Base-by-base conservation (phyloP, 805 yeast species). In the Monosporozyma aerobia region DNA sequence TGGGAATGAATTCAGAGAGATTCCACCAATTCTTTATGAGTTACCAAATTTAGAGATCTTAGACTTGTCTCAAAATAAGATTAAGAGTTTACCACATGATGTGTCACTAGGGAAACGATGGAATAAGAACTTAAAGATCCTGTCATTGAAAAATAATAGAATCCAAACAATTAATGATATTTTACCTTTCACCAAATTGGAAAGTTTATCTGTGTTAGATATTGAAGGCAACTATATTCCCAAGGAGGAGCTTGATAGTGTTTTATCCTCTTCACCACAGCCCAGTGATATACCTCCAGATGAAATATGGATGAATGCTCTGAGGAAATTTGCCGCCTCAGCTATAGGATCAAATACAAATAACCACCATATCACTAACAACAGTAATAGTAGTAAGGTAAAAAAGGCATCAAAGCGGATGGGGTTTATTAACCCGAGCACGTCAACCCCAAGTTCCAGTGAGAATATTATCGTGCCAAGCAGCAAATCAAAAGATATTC, bases 331-430 rank as follows among this genome's bases (percentile, higher is more conserved):
- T 25, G n/a, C 48, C 19, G 43, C 19, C 6, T 25, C 51, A n/a
- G 19, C 46, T 13, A 41, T 11, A 11, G 14, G 32, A n/a, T 10
- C 19, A 13, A 49, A 27, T 60, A 9, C 19, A 13, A 49, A 27
- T 60, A 11, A 29, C 32, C 14, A 19, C 35, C 29, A 32, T 30
- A 3, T 49, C 33, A 45, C 44, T 37, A 4, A 50, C 23, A 46
- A 43, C 53, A 40, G 37, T 2, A 45, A 44, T 40, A 62, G 58
- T 54, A 53, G 57, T 49, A 76, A 85, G 14, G 75, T 58, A 48
- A 76, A 85, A n/a, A 76, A 81, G 52, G 87, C 88, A 4, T 80
- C 87, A 0, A 80, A 85, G 62, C 72, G 92, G 56, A 85, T 83
- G 90, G 92, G 90, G 0, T 77, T 85, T 51, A 80, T 85, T 40